Evolutionary conservation across 169 alveolate genomes (phyloP).

Genomic region (Plasmodium reichenowi): DNA sequence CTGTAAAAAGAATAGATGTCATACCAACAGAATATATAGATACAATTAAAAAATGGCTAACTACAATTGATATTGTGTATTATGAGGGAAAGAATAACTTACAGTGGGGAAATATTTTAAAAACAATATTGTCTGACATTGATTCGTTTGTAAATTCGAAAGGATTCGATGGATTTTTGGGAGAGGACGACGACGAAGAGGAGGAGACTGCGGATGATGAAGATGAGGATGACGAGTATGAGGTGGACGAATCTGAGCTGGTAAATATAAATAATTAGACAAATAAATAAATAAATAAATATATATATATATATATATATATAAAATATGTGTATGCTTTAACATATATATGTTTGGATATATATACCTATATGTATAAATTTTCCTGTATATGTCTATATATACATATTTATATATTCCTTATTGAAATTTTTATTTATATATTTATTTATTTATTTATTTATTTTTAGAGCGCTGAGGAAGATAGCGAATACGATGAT

Average conservation of each 20-base stretch:
- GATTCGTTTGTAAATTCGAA: constrained; percentile 90
- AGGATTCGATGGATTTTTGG: constrained; percentile 90
- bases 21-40: constrained; percentile 96
- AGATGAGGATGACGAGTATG: constrained; percentile 87
- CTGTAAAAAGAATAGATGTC: constrained; percentile 94
- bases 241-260: constrained; percentile 81
- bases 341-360: too few species aligned
- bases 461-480: constrained; percentile 77
- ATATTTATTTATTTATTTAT: neutral
- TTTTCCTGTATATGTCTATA: too few species aligned
- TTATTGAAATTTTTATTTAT: too few species aligned
- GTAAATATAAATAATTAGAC: constrained; percentile 64
- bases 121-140: constrained; percentile 88
- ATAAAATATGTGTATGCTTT: too few species aligned
- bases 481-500: constrained; percentile 82
- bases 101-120: constrained; percentile 92
- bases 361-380: too few species aligned
- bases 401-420: too few species aligned
- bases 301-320: neutral
- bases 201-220: constrained; percentile 87
- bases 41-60: constrained; percentile 93
- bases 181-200: constrained; percentile 90
- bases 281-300: neutral
- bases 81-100: constrained; percentile 93
- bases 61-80: constrained; percentile 91